phyloP scores from a whole-genome alignment of 2,329 filamentous ascomycete species.

The Exophiala mesophila region DNA sequence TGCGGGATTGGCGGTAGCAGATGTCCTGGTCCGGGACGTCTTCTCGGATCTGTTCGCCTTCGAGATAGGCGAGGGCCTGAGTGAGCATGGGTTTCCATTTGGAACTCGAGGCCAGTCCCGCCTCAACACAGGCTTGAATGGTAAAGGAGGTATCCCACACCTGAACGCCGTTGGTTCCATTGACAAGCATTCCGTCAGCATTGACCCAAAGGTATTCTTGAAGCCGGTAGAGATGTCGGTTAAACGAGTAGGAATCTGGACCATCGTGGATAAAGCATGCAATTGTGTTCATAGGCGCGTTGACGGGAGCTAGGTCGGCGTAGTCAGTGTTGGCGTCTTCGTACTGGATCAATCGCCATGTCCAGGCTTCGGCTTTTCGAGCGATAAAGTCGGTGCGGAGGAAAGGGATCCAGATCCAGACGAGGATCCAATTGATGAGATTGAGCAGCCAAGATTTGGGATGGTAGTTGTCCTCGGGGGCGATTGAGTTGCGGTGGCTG shows the following conservation, averaged over 20 bases:
- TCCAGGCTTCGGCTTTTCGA: conserved; percentile 71
- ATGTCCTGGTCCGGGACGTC: conserved; percentile 70
- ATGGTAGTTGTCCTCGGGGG: conserved; percentile 78
- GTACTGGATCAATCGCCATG: conserved; percentile 76
- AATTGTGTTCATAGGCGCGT: conserved; percentile 83
- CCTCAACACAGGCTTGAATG: conserved; percentile 75
- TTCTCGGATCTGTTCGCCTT: conserved; percentile 84
- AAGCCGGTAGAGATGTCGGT: conserved; percentile 72
- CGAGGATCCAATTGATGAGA: conserved; percentile 69
- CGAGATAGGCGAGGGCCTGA: conserved; percentile 78
- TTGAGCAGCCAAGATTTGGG: conserved; percentile 84
- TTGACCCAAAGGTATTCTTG: conserved; percentile 91
- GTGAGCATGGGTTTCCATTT: conserved; percentile 78
- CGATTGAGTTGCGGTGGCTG: conserved; percentile 75
- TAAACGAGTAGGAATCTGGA: conserved; percentile 64
- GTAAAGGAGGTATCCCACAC: conserved; percentile 93
- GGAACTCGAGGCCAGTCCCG: conserved; percentile 69
- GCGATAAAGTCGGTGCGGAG: conserved; percentile 63
- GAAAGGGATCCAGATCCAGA: conserved; percentile 74
- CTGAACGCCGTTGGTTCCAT: conserved; percentile 97
- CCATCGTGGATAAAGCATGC: conserved; percentile 81
- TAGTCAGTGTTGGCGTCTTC: conserved; percentile 93
- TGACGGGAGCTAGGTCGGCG: conserved; percentile 81
- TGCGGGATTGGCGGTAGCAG: conserved; percentile 85
- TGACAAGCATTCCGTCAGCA: conserved; percentile 84